A percentile compares a stretch with the other conserved stretches of the same genome.
Conservation (phyloP, 345 rosid species). For the Syzygium aqueum region DNA sequence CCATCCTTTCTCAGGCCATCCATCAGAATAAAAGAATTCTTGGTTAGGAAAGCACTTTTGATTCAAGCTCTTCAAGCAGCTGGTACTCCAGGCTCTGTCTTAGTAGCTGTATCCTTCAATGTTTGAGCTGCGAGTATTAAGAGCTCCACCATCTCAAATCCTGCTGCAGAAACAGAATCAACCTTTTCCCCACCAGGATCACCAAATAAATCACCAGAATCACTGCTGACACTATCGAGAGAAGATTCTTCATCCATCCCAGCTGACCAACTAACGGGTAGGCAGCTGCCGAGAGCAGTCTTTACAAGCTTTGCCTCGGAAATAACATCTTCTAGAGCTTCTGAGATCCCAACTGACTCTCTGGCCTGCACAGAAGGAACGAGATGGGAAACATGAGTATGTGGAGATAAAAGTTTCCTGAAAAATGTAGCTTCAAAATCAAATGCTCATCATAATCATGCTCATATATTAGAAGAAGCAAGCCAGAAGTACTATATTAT, state of each 20-base stretch:
- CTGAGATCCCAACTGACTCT: conserved; percentile 28
- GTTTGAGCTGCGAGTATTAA: conserved; percentile 66
- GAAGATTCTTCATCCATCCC: conserved; percentile 40
- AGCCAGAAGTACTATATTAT: background rate
- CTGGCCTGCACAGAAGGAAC: conserved; percentile 36
- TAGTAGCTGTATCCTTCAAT: conserved; percentile 23
- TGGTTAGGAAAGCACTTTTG: background rate
- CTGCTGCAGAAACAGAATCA: conserved; percentile 80
- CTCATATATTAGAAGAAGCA: background rate
- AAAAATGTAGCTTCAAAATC: background rate
- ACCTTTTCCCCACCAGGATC: conserved; percentile 39
- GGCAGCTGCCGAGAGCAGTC: conserved; percentile 84
- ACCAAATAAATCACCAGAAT: background rate
- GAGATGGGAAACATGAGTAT: background rate
- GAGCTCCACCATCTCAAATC: conserved; percentile 96
- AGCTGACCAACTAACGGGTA: conserved; percentile 90
- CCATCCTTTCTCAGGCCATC: background rate
- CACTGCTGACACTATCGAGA: conserved; percentile 11
- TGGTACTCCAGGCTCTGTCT: background rate
- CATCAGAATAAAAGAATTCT: background rate
- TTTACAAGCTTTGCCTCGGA: conserved; percentile 70
- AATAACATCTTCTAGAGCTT: conserved; percentile 46
- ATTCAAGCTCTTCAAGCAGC: background rate
- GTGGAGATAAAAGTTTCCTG: background rate
- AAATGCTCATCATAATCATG: background rate